Percentiles rank a stretch among this genome's conserved stretches.
These are phyloP conservation scores for Pachyrhizus erosus DNA, from an alignment of 306 rosid species.

Conservation along the genomic window DNA sequence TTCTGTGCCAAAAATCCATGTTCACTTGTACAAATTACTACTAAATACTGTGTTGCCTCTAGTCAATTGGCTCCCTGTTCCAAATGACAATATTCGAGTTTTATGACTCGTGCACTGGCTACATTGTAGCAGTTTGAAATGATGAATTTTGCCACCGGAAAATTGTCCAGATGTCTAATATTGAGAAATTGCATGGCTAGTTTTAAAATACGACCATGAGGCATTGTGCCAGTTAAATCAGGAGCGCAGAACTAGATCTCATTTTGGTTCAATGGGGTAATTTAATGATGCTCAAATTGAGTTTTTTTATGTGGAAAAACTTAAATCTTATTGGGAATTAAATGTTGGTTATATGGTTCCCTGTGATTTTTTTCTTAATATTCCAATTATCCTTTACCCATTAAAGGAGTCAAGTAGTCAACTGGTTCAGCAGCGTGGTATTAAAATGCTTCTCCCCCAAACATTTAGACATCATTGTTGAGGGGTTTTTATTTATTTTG, in stretches of 20 bases:
- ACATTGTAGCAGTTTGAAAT: neutral
- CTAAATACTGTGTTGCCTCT: neutral
- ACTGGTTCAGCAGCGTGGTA: neutral
- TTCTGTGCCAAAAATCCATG: neutral
- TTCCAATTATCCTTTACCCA: neutral
- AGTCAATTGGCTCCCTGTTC: neutral
- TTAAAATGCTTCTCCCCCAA: neutral
- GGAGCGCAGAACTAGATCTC: neutral
- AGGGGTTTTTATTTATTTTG: neutral
- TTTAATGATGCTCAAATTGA: neutral
- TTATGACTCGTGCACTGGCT: neutral
- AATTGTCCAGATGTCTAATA: neutral
- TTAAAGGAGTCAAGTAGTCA: neutral
- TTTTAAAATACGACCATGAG: neutral
- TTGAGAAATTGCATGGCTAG: neutral
- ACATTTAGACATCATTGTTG: neutral
- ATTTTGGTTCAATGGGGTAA: neutral
- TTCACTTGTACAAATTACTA: neutral
- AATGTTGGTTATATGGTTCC: neutral
- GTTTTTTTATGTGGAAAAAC: neutral
- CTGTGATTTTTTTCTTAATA: neutral
- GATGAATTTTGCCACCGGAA: neutral
- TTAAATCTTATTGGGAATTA: neutral
- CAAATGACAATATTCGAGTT: neutral
- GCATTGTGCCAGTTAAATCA: neutral